Percentiles rank a stretch among this genome's conserved stretches.
Evolutionary conservation across 2,329 filamentous ascomycete genomes (phyloP).

Genomic region (Davidsoniella australis): DNA sequence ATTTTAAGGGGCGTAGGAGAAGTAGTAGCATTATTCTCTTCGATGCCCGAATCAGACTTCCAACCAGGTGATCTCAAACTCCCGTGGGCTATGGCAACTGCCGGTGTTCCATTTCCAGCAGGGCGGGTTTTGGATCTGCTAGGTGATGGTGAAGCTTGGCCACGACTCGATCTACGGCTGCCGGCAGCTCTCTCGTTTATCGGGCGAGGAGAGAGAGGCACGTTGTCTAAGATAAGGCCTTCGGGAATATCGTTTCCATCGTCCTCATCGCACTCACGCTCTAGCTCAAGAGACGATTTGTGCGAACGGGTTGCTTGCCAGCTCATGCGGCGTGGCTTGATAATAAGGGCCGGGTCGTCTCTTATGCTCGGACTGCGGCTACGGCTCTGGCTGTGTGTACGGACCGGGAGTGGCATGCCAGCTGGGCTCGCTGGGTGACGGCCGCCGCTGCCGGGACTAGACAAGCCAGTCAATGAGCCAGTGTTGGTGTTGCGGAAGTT

Average conservation of each 20-base stretch:
- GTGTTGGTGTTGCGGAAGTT: slow-evolving; percentile 36
- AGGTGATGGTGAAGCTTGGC: slow-evolving; percentile 9
- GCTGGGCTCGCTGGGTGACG: slow-evolving; percentile 8
- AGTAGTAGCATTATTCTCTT: slow-evolving; percentile 16
- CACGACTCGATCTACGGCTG: slow-evolving; percentile 21
- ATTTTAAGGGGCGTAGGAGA: slow-evolving; percentile 28
- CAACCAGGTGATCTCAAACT: slow-evolving; percentile 40
- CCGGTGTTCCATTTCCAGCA: slow-evolving; percentile 46
- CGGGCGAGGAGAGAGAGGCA: slow-evolving; percentile 62
- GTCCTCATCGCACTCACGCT: slow-evolving; percentile 60
- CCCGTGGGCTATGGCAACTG: slow-evolving; percentile 40
- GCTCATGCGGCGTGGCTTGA: slow-evolving; percentile 39
- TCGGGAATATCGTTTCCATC: slow-evolving; percentile 64
- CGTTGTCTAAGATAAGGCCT: slow-evolving; percentile 62
- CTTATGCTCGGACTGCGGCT: slow-evolving; percentile 35
- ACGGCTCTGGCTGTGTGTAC: slow-evolving; percentile 17
- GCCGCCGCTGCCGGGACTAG: slow-evolving; percentile 2
- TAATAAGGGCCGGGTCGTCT: slow-evolving; percentile 24
- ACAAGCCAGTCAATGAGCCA: slow-evolving; percentile 19
- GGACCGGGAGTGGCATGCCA: slow-evolving; percentile 10
- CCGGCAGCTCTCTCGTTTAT: slow-evolving; percentile 32
- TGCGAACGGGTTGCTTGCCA: slow-evolving; percentile 51
- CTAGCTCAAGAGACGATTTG: slow-evolving; percentile 53
- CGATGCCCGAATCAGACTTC: slow-evolving; percentile 28
- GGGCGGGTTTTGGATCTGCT: slow-evolving; percentile 28